These are phyloP conservation scores for Sporobolomyces roseus DNA, from an alignment of 768 basidiomycete genomes.

Conservation along the genomic window DNA sequence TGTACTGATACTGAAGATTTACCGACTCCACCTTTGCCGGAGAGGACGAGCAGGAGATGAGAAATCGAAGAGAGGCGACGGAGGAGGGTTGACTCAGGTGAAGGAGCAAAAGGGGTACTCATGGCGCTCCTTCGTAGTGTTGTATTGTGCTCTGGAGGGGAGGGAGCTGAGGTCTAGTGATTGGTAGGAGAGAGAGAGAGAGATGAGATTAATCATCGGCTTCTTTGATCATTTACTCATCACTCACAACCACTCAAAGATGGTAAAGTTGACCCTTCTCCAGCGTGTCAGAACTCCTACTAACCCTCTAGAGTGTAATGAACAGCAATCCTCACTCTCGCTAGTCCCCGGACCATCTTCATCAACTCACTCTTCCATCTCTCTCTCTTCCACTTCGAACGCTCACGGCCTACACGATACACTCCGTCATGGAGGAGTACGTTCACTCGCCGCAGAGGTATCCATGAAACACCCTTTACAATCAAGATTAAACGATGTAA, in stretches of 20 bases:
- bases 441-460: conserved; percentile 71
- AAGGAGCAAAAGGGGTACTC: not conserved
- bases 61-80: conserved; percentile 66
- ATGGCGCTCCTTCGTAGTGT: not conserved
- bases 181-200: conserved; percentile 9
- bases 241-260: not conserved
- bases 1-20: conserved; percentile 96
- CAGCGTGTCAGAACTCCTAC: not conserved
- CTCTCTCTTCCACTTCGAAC: conserved; percentile 45
- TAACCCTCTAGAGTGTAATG: not conserved
- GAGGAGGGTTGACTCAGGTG: conserved; percentile 15
- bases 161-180: no score
- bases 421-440: conserved; percentile 69
- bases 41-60: conserved; percentile 84
- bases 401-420: conserved; percentile 74
- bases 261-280: not conserved
- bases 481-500: conserved; percentile 70
- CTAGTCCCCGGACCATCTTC: conserved; percentile 23
- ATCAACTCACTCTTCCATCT: not conserved
- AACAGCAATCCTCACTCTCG: conserved; percentile 30
- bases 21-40: conserved; percentile 94
- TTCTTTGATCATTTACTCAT: no score
- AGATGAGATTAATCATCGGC: not conserved
- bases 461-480: conserved; percentile 62
- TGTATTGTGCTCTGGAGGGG: not conserved